A percentile compares a stretch with the other conserved stretches of the same genome.
Conservation (phyloP, 75 land plant genomes). For the Picea sitchensis region DNA sequence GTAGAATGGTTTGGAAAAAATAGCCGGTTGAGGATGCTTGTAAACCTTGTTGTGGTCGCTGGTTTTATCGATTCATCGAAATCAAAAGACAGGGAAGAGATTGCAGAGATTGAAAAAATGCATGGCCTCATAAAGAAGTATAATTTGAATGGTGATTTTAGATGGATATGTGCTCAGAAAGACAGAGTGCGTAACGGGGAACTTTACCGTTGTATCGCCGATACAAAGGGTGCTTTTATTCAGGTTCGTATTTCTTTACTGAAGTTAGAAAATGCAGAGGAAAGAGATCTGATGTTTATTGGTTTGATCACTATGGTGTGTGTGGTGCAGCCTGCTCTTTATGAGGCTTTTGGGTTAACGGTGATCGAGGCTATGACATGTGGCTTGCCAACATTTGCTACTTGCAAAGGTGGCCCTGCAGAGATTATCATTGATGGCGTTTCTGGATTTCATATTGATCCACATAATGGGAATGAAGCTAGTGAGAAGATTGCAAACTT, state of each 20-base stretch:
- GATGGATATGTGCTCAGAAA: constrained; percentile 91
- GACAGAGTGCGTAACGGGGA: constrained; percentile 81
- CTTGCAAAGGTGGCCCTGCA: constrained; percentile 92
- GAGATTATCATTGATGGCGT: constrained; percentile 90
- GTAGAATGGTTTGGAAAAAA: constrained; percentile 87
- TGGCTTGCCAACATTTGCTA: constrained; percentile 95
- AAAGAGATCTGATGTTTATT: not conserved
- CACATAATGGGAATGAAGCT: constrained; percentile 66
- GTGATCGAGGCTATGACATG: constrained; percentile 99
- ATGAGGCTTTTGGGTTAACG: constrained; percentile 95
- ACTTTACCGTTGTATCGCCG: constrained; percentile 89
- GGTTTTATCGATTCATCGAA: constrained; percentile 80
- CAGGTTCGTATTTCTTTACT: constrained; percentile 29
- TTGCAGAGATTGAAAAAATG: constrained; percentile 85
- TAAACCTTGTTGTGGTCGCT: constrained; percentile 84
- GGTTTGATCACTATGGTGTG: not conserved
- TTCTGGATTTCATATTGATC: constrained; percentile 93
- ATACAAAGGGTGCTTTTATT: constrained; percentile 84
- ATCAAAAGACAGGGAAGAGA: constrained; percentile 93
- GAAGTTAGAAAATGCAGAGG: too few relatives aligned
- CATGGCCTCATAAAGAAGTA: constrained; percentile 63
- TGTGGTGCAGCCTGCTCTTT: constrained; percentile 78
- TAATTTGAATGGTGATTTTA: constrained; percentile 62
- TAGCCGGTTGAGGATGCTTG: constrained; percentile 56
- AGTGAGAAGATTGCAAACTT: constrained; percentile 75